phyloP scores from a whole-genome alignment of 2,329 filamentous ascomycete species.

The Trichoderma sp. region DNA sequence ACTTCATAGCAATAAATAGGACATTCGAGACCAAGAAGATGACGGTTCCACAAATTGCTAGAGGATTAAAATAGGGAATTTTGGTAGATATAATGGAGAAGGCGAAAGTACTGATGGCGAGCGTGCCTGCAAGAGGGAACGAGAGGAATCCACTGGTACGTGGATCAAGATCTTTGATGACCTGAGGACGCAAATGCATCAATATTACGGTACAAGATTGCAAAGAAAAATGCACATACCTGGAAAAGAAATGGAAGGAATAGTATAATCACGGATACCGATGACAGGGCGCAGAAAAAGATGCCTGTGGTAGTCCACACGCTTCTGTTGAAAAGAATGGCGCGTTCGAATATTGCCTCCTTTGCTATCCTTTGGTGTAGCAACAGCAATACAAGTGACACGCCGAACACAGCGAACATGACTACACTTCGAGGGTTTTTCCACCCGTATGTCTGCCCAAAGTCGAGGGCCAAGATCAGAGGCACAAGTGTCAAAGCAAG shows the following conservation, averaged over 20 bases:
- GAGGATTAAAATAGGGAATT: neutral
- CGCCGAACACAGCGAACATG: neutral
- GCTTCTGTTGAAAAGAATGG: neutral
- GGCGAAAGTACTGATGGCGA: neutral
- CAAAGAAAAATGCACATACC: neutral
- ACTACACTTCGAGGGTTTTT: neutral
- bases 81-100: slow-evolving; percentile 5
- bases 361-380: neutral
- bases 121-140: neutral
- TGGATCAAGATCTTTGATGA: neutral
- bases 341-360: neutral
- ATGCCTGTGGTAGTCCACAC: slow-evolving; percentile 3
- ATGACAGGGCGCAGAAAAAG: neutral
- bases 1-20: neutral
- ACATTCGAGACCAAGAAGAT: neutral
- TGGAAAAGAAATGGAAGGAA: slow-evolving; percentile 1
- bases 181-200: neutral
- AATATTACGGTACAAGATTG: neutral
- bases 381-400: neutral
- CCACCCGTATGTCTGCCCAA: neutral
- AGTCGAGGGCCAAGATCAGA: neutral
- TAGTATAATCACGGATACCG: neutral
- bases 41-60: neutral
- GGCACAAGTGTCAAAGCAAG: neutral
- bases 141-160: neutral